Evolutionary conservation across 352 stramenopile species (phyloP).

Genomic region (Pythium brachiatum): DNA sequence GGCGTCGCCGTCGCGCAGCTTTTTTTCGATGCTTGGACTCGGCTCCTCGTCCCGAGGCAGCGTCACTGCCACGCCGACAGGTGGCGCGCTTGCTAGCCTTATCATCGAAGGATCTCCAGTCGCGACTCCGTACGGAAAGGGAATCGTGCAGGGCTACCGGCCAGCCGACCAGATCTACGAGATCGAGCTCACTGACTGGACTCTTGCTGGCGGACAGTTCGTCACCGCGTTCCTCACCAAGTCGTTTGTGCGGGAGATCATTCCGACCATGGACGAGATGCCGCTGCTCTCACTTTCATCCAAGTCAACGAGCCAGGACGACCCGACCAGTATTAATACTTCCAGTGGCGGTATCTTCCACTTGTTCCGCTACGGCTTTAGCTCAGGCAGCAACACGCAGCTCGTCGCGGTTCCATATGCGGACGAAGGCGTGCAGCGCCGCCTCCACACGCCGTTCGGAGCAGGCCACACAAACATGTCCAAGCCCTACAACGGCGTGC

Average conservation of each 20-base stretch:
- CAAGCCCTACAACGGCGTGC: conserved; percentile 39
- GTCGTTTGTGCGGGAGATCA: conserved; percentile 33
- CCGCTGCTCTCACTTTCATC: conserved; percentile 31
- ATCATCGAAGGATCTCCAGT: conserved; percentile 39
- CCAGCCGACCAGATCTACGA: conserved; percentile 42
- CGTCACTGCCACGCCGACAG: conserved; percentile 2
- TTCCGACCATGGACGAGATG: conserved; percentile 33
- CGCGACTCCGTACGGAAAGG: conserved; percentile 59
- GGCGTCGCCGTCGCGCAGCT: conserved; percentile 60
- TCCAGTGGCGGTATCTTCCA: conserved; percentile 66
- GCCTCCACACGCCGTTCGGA: conserved; percentile 60
- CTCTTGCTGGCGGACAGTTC: conserved; percentile 29
- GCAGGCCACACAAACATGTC: conserved; percentile 48
- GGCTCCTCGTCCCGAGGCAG: conserved; percentile 26
- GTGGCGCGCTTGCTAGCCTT: conserved; percentile 1
- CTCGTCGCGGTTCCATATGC: conserved; percentile 31
- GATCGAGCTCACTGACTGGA: conserved; percentile 54
- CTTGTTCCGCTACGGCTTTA: conserved; percentile 58
- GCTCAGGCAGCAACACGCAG: neutral
- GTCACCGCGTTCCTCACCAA: conserved; percentile 61
- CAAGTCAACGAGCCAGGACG: neutral
- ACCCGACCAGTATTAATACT: conserved; percentile 24
- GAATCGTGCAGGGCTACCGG: conserved; percentile 48
- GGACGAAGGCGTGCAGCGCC: conserved; percentile 39
- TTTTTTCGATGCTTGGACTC: conserved; percentile 65